Percentiles rank a stretch among this genome's conserved stretches.
Evolutionary conservation across 1,284 basidiomycete genomes (phyloP).

Genomic region (Naganishia sp.): DNA sequence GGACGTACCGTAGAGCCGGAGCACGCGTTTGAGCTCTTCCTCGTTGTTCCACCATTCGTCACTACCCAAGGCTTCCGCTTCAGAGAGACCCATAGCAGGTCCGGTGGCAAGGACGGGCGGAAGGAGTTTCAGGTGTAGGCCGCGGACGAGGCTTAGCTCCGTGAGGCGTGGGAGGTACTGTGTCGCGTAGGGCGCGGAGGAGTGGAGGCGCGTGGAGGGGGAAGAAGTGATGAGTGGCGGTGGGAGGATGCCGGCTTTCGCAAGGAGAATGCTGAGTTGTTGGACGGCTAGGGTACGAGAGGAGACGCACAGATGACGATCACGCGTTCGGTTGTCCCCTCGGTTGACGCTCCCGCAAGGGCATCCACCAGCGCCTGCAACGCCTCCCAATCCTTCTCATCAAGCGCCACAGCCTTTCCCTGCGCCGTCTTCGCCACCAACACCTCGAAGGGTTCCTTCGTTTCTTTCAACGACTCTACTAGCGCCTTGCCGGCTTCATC

Average conservation of each 20-base stretch:
- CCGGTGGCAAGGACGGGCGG: constrained; percentile 61
- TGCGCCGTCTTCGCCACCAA: neutral
- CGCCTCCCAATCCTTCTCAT: constrained; percentile 3
- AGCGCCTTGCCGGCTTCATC: neutral
- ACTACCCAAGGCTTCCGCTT: constrained; percentile 38
- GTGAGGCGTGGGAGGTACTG: constrained; percentile 73
- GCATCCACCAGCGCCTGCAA: constrained; percentile 11
- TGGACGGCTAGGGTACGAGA: too few relatives aligned
- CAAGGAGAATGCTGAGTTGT: neutral
- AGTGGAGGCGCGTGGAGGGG: constrained; percentile 64
- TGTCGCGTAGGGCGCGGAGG: constrained; percentile 69
- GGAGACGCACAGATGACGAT: constrained; percentile 16
- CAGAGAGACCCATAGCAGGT: neutral
- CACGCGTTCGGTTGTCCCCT: neutral
- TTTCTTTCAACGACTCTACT: neutral
- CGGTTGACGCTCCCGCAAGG: neutral
- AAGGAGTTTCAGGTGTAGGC: constrained; percentile 72
- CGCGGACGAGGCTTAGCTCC: constrained; percentile 72
- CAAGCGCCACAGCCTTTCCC: neutral
- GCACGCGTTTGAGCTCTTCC: constrained; percentile 72
- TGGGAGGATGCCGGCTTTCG: constrained; percentile 74
- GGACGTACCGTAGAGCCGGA: constrained; percentile 84
- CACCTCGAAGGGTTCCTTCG: neutral
- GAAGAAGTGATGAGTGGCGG: constrained; percentile 73
- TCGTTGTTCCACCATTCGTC: constrained; percentile 55